phyloP scores from a whole-genome alignment of 2,329 filamentous ascomycete genomes.

The Beauveria sp. region DNA sequence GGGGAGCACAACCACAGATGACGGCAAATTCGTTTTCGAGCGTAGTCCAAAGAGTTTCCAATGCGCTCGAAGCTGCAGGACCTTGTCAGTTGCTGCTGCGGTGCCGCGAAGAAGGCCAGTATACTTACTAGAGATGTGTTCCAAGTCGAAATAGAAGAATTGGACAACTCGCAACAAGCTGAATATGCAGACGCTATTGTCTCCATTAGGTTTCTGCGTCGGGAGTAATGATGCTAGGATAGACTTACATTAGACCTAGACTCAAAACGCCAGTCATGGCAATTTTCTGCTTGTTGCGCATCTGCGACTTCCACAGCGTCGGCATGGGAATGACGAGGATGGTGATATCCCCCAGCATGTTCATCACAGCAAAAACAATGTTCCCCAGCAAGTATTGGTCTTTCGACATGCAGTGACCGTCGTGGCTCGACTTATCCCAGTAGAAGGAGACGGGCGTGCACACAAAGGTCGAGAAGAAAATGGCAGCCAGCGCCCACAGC shows the following conservation, averaged over 20 bases:
- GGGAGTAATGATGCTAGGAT: background rate
- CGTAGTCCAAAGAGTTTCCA: conserved; percentile 7
- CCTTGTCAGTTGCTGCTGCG: background rate
- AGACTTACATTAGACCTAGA: conserved; percentile 6
- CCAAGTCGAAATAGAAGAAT: conserved; percentile 9
- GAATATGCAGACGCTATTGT: conserved; percentile 8
- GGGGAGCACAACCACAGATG: conserved; percentile 11
- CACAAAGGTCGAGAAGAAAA: conserved; percentile 7
- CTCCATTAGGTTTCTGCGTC: background rate
- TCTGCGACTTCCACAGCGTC: conserved; percentile 2
- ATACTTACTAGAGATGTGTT: conserved; percentile 6
- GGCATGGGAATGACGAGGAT: conserved; percentile 10
- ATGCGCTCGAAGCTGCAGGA: background rate
- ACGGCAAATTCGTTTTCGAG: conserved; percentile 12
- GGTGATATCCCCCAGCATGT: background rate
- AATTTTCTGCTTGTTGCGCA: conserved; percentile 6
- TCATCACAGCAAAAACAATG: background rate
- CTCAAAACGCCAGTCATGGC: conserved; percentile 8
- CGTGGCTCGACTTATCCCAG: conserved; percentile 7
- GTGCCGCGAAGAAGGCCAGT: background rate
- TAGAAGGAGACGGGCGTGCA: conserved; percentile 10
- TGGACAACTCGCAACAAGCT: conserved; percentile 3
- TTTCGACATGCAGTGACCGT: background rate
- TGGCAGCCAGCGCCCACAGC: conserved; percentile 1
- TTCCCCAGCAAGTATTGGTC: background rate